Evolutionary conservation across 2,329 filamentous ascomycete genomes (phyloP), one percentile per base, ranked within the genome.

Genomic region (Trichoderma atroviride): DNA sequence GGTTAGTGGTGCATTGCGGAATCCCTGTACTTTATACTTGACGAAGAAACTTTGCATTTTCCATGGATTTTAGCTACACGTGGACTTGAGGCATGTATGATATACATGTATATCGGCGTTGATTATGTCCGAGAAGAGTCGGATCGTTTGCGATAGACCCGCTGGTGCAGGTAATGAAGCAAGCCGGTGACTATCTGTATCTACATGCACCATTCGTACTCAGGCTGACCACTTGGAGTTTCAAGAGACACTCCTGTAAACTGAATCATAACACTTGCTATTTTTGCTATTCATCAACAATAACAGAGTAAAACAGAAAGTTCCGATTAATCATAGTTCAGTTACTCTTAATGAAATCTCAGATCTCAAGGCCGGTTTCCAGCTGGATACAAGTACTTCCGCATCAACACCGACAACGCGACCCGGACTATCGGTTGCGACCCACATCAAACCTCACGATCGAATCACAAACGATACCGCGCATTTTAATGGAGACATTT

Each of bases 391-490:
- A 43, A 0, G 7, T n/a, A n/a, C n/a, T 35, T 35, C 11, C 33
- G 29, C 6, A 5, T 31, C 16, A 52, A 9, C 60, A n/a, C 31
- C 61, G 33, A 64, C 16, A 56, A 22, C 31, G 50, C 50, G 10
- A 27, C 0, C 24, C 50, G 61, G 61, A 29, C 33, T 37, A 33
- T 64, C 61, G 61, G 24, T 33, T 16, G 31, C 22, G 24, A 24
- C 16, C 50, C 31, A 40, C 31, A 24, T 5, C 14, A 19, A 33
- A 2, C 43, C 1, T n/a, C 27, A 43, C 33, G 24, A 31, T 43
- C 61, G 61, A 64, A 64, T 56, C 35, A 37, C 19, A 64, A 13
- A 14, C 31, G 4, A 27, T n/a, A 33, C 47, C 43, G 66, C 66
- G 58, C 58, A 19, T 52, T 40, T 65, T 37, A 24, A 55, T 43